Evolutionary conservation across 2,329 filamentous ascomycete species (phyloP), one percentile per base, ranked within the genome.

Genomic region (Xylaria hypoxylon): DNA sequence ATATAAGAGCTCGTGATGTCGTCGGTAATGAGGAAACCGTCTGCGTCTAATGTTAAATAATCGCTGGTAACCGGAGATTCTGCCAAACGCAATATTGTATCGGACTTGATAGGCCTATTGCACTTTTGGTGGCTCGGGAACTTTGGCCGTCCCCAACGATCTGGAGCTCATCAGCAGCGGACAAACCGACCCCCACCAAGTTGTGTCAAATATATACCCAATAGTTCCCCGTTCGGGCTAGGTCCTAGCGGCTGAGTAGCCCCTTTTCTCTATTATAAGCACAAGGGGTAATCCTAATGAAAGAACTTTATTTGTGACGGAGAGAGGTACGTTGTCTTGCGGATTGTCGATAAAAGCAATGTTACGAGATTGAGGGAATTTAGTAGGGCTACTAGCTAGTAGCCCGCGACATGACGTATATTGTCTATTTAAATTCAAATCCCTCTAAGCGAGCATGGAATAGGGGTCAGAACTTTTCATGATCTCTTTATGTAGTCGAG

Each of bases 401-500:
- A 58, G 7, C 40, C 52, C 38, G 44, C 51, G 38, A 26, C 35
- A 45, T 42, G 61, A 51, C 4, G 61, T 44, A 45, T 47, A 64
- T 4, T 45, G 24, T 47, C 28, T 63, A 31, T 60, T 42, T 22
- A 31, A 26, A 22, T 60, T 42, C 31, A 31, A 26, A 22, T 60
- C 17, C 47, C 33, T 53, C 65, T 55, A 68, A 22, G 56, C 61
- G 26, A 68, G 57, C 15, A 65, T 33, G 10, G 61, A 64, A 6
- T 61, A 57, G 24, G 57, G 44, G 47, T 67, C 60, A 1, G 60
- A 65, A 19, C 40, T 40, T 59, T 59, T 62, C 60, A 65, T 40
- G 17, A 67, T 62, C 15, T 62, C 59, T 31, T 65, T 51, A 28
- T 59, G 45, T 17, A 67, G 53, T 5, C 52, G 40, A 22, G 50